phyloP scores from a whole-genome alignment of 176 grass and related monocot species.

The Cenchrus fungigraminus region DNA sequence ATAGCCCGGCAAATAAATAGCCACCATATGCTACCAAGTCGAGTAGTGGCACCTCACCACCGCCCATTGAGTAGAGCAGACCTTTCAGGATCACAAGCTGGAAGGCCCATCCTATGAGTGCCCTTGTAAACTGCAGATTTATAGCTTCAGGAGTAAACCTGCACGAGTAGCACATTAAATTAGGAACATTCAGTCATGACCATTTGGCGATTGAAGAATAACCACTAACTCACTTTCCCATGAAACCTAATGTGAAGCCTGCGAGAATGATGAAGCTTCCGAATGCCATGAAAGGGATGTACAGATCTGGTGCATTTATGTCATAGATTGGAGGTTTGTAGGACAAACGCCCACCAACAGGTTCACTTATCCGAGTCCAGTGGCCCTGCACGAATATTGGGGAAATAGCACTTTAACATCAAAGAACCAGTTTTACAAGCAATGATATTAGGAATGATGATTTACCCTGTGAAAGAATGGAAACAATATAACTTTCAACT shows the following conservation, averaged over 20 bases:
- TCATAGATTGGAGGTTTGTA: slow-evolving; percentile 95
- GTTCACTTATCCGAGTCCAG: slow-evolving; percentile 90
- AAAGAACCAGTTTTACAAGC: not conserved
- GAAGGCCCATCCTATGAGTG: slow-evolving; percentile 70
- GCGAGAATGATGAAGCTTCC: slow-evolving; percentile 81
- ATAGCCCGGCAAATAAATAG: slow-evolving; percentile 67
- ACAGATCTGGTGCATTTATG: slow-evolving; percentile 94
- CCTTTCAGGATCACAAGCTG: slow-evolving; percentile 75
- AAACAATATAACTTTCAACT: slow-evolving; percentile 87
- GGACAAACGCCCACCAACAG: slow-evolving; percentile 76
- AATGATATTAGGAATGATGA: not conserved
- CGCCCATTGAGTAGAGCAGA: slow-evolving; percentile 70
- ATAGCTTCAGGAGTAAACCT: slow-evolving; percentile 92
- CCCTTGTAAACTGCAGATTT: slow-evolving; percentile 80
- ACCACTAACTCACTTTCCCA: slow-evolving; percentile 69
- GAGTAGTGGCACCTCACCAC: slow-evolving; percentile 77
- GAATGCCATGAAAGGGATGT: slow-evolving; percentile 97
- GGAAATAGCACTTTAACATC: slow-evolving; percentile 1
- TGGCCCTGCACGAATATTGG: slow-evolving; percentile 62
- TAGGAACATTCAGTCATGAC: not conserved
- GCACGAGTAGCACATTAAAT: not conserved
- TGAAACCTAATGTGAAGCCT: slow-evolving; percentile 74
- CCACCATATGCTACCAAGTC: slow-evolving; percentile 85
- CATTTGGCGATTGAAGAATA: not conserved
- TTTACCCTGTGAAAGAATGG: slow-evolving; percentile 88